A percentile compares a stretch with the other conserved stretches of the same genome.
These are phyloP conservation scores for Isabelozyma rhagii DNA, from an alignment of 805 yeast species.

Conservation along the genomic window DNA sequence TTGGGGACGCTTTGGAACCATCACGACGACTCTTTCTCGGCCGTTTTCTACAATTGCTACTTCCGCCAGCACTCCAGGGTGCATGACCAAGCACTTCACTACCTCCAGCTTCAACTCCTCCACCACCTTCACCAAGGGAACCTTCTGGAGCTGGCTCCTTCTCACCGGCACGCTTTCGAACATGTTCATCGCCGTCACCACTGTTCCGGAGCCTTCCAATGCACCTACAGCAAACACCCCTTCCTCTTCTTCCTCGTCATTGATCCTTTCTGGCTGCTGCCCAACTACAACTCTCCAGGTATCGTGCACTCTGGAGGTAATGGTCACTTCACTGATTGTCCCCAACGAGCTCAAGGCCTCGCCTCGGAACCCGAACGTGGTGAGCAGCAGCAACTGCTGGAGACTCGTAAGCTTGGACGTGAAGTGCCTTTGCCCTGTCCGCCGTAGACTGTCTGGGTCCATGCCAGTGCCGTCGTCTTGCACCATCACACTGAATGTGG, in stretches of 20 bases:
- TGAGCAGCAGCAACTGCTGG: conserved; percentile 33
- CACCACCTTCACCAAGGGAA: conserved; percentile 15
- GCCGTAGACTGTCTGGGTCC: conserved; percentile 39
- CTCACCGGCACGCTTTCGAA: conserved; percentile 48
- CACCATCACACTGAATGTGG: conserved; percentile 36
- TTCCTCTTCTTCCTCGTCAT: not conserved
- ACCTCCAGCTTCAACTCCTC: conserved; percentile 25
- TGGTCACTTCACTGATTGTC: conserved; percentile 41
- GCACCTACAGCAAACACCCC: not conserved
- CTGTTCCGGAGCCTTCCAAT: conserved; percentile 31
- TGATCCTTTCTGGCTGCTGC: not conserved
- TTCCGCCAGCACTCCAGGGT: conserved; percentile 10
- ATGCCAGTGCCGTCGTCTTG: conserved; percentile 77
- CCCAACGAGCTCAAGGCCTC: conserved; percentile 60
- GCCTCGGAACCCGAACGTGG: conserved; percentile 69
- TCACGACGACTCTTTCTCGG: not conserved
- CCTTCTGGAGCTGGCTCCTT: conserved; percentile 15
- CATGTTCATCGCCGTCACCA: conserved; percentile 31
- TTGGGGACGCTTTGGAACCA: not conserved
- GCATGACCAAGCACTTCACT: conserved; percentile 22
- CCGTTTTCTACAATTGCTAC: not conserved
- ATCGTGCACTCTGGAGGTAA: conserved; percentile 43
- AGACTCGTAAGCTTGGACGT: conserved; percentile 53
- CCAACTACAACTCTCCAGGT: conserved; percentile 2
- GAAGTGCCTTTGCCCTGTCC: conserved; percentile 44